phyloP scores from a whole-genome alignment of 2,329 filamentous ascomycete genomes.

The Penicillium vulpinum region DNA sequence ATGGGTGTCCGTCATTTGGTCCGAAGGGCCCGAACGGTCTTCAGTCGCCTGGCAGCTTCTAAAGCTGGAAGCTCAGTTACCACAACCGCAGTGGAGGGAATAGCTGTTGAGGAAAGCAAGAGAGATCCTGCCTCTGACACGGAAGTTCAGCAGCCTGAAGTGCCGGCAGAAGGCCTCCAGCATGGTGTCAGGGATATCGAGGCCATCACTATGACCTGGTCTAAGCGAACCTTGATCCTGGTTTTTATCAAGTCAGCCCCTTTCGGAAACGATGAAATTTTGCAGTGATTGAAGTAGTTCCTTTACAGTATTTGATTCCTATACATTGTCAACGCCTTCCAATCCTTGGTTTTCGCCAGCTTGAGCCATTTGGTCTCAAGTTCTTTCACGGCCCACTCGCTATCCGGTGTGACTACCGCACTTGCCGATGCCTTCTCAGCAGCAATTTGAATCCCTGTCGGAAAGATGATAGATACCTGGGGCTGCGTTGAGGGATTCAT shows the following conservation, averaged over 20 bases:
- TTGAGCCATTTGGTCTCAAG: slow-evolving; percentile 51
- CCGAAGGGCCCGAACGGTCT: background rate
- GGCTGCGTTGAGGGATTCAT: slow-evolving; percentile 58
- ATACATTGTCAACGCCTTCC: slow-evolving; percentile 38
- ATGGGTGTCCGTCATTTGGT: slow-evolving; percentile 2
- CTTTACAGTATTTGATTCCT: slow-evolving; percentile 35
- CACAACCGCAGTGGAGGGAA: background rate
- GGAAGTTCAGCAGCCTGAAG: background rate
- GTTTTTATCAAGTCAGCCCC: slow-evolving; percentile 4
- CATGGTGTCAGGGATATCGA: slow-evolving; percentile 47
- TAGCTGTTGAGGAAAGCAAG: background rate
- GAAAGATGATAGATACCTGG: slow-evolving; percentile 61
- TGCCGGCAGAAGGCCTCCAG: slow-evolving; percentile 20
- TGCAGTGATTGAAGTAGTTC: background rate
- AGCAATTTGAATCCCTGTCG: slow-evolving; percentile 56
- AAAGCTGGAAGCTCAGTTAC: background rate
- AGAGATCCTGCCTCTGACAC: background rate
- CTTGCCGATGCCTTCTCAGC: slow-evolving; percentile 55
- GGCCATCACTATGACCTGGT: slow-evolving; percentile 48
- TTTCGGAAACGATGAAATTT: background rate
- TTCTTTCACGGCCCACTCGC: slow-evolving; percentile 51
- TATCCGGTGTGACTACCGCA: slow-evolving; percentile 53
- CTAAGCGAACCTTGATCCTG: slow-evolving; percentile 27
- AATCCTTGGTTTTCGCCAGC: slow-evolving; percentile 33
- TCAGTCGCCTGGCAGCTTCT: background rate